Base-by-base conservation (phyloP, 495 filamentous ascomycete genomes). In the Tetracladium setigerum region DNA sequence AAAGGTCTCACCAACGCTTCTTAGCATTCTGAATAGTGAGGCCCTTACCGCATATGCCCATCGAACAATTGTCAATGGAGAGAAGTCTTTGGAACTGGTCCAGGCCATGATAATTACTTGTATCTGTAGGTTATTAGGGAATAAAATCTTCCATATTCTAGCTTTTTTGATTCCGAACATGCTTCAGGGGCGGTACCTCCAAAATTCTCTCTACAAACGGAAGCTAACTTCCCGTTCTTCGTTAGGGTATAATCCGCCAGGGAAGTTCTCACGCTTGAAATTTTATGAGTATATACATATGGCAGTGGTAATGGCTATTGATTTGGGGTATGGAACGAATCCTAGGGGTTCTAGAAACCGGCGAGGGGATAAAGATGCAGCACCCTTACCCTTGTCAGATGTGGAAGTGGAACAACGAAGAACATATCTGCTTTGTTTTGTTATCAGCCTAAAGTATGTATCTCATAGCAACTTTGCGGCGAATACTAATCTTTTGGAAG, bases 231-330 rank as follows among this genome's bases (percentile, higher is more conserved):
- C 22, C 3, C 22, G 3, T 7, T 27, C 22, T 27, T 37, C 47
- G 8, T 52, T 74, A 27, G 76, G 69, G 54, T 77, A 74, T 49
- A 67, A 67, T 47, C 73, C 74, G 11, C 69, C 73, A 5, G 62
- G 62, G 1, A 67, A 65, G 34, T 69, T 65, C 27, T 56, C 67
- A 39, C 69, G 70, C 45, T 49, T 76, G 49, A 73, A 77, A 43
- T 67, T 70, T 44, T 77, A 76, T 54, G 68, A 78, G 55, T 76
- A 74, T 45, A 69, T 72, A 4, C 72, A 76, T 37, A 74, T 78
- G 49, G 73, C 73, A 11, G 67, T 67, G 15, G 71, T 68, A 4
- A 78, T 77, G 73, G 73, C 70, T 1, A 48, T 76, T 50, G 73
- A 77, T 46, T 70, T 78, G 32, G 73, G 73, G 1, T 59, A 76